Conservation (phyloP, 106 monocot species). For the Cymbidium sinense region DNA sequence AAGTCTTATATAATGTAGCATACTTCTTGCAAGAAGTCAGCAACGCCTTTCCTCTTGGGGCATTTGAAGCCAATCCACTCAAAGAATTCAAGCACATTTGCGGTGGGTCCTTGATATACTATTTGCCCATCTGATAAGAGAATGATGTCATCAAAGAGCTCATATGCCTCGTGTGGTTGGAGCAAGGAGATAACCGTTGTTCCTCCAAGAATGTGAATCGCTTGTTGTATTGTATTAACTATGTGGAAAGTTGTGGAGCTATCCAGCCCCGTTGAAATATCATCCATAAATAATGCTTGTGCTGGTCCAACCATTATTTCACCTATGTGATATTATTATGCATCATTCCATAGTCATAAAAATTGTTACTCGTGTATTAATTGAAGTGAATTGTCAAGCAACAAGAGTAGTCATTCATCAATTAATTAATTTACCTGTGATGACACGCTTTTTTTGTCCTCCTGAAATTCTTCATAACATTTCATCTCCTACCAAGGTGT, state of each 20-base stretch:
- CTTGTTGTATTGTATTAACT: conserved; percentile 40
- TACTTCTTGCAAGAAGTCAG: conserved; percentile 13
- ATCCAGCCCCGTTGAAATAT: conserved; percentile 60
- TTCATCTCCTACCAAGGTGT: conserved; percentile 51
- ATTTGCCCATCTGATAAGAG: conserved; percentile 53
- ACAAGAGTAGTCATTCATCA: background rate
- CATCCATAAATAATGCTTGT: conserved; percentile 65
- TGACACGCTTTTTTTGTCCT: conserved; percentile 54
- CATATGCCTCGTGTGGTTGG: conserved; percentile 62
- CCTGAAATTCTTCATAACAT: conserved; percentile 59
- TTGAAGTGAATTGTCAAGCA: background rate
- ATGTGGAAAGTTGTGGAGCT: conserved; percentile 65
- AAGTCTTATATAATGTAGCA: background rate
- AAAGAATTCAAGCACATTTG: conserved; percentile 40
- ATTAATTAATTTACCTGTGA: conserved; percentile 25
- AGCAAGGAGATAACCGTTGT: conserved; percentile 52
- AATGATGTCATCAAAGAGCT: conserved; percentile 60
- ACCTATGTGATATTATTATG: conserved; percentile 17
- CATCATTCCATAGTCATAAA: background rate
- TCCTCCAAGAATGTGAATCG: conserved; percentile 40
- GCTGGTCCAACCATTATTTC: conserved; percentile 71
- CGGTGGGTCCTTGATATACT: conserved; percentile 56
- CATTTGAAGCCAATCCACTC: conserved; percentile 13
- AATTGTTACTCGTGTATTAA: background rate
- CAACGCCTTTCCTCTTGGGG: conserved; percentile 7